phyloP scores from a whole-genome alignment of 106 monocot genomes.

The Dioscorea zingiberensis region DNA sequence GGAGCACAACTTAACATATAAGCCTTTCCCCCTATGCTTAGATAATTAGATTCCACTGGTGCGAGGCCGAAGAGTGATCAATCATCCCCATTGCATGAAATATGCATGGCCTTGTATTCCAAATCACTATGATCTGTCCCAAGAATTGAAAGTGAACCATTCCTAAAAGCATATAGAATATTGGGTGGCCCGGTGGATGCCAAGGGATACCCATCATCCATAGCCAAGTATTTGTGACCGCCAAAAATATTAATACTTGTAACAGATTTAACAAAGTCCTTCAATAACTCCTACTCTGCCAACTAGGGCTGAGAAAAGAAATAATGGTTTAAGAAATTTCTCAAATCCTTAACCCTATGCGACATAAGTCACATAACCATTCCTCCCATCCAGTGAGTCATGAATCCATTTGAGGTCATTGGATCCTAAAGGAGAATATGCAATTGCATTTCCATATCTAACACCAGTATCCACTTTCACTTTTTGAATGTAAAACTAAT shows the following conservation, averaged over 20 bases:
- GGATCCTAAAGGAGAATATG: neutral
- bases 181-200: neutral
- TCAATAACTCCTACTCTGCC: slow-evolving; percentile 9
- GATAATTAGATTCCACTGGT: neutral
- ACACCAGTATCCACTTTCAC: slow-evolving; percentile 8
- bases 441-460: neutral
- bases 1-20: neutral
- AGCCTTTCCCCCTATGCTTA: neutral
- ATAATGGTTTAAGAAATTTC: neutral
- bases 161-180: neutral
- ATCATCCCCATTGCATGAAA: slow-evolving; percentile 10
- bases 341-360: slow-evolving; percentile 17
- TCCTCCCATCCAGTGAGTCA: slow-evolving; percentile 9
- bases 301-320: slow-evolving; percentile 15
- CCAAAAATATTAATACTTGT: neutral
- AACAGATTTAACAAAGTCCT: slow-evolving; percentile 8
- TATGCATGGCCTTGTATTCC: neutral
- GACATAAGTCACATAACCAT: neutral
- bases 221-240: slow-evolving; percentile 2
- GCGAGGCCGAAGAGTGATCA: neutral
- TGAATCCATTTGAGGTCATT: slow-evolving; percentile 12
- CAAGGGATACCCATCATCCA: slow-evolving; percentile 7
- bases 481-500: slow-evolving; percentile 7
- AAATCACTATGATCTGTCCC: neutral
- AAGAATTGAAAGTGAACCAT: neutral